Evolutionary conservation across 2,329 filamentous ascomycete species (phyloP), one percentile per base, ranked within the genome.

Genomic region (Xylaria sp.): DNA sequence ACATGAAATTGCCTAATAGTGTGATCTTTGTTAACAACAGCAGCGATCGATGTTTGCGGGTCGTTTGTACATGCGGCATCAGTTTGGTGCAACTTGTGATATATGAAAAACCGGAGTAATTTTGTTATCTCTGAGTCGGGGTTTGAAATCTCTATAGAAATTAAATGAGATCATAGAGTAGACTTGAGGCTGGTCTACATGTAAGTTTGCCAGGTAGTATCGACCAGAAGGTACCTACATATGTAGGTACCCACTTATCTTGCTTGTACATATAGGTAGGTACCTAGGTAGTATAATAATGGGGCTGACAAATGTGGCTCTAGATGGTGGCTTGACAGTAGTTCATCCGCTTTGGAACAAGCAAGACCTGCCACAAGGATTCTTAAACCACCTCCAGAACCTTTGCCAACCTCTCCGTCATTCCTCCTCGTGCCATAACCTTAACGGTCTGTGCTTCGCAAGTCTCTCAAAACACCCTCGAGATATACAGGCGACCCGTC

Each of bases 241-340:
- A n/a, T n/a, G n/a, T n/a, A 28, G 3, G 2, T 3, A 28, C 28
- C 33, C 10, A 36, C 33, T 36, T 36, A 9, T 36, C 2, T 10
- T 36, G 10, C 33, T 36, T 36, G 33, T 36, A 36, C 33, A 28
- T 28, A n/a, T 7, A 31, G 7, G 31, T 31, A 31, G 31, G 31
- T 31, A 31, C 31, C 31, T 52, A 28, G 4, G 33, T 54, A 55
- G 28, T n/a, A n/a, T 55, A 59, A 67, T 67, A 33, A 55, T 28
- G 58, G 64, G 71, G 71, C 71, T 73, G 71, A 72, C 68, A 73
- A 72, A 72, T 71, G 71, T 69, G 70, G 71, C 65, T 33, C 39
- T 9, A 13, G 52, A 20, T 20, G 36, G 68, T 67, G 62, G 68
- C 68, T 68, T 55, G 56, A 28, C 28, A 55, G 20, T 43, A n/a